These are phyloP conservation scores for Debaryomyces maramus DNA, from an alignment of 805 yeast species.

Conservation along the genomic window DNA sequence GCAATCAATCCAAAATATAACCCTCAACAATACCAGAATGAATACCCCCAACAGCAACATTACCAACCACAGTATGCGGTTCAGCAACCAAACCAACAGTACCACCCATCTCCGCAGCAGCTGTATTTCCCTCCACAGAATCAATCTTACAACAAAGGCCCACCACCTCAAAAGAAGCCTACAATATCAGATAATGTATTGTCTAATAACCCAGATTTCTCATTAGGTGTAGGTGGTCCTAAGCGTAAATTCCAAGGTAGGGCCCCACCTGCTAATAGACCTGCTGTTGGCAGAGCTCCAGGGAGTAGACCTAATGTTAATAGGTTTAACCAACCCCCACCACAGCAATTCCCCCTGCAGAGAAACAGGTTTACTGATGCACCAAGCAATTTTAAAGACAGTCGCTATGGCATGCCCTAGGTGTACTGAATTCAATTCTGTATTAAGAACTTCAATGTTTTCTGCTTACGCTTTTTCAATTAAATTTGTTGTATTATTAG, in stretches of 20 bases:
- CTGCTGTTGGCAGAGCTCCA: neutral
- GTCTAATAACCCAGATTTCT: constrained; percentile 42
- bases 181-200: constrained; percentile 41
- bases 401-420: constrained; percentile 1
- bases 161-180: constrained; percentile 15
- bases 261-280: constrained; percentile 22
- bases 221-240: constrained; percentile 33
- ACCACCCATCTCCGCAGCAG: constrained; percentile 4
- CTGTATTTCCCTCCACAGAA: constrained; percentile 8
- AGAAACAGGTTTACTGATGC: neutral
- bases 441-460: neutral
- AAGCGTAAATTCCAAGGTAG: constrained; percentile 22
- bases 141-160: constrained; percentile 6
- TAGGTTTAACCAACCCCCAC: constrained; percentile 1
- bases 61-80: constrained; percentile 17
- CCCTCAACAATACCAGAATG: constrained; percentile 7
- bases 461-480: neutral
- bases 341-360: neutral
- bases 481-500: neutral
- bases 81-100: constrained; percentile 13
- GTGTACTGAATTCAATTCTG: neutral
- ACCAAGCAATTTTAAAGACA: constrained; percentile 1
- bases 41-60: constrained; percentile 11
- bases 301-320: neutral
- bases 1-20: constrained; percentile 63